Evolutionary conservation across 164 flowering plant genomes (phyloP), one percentile per base, ranked within the genome.

Genomic region (Echeveria elegans): DNA sequence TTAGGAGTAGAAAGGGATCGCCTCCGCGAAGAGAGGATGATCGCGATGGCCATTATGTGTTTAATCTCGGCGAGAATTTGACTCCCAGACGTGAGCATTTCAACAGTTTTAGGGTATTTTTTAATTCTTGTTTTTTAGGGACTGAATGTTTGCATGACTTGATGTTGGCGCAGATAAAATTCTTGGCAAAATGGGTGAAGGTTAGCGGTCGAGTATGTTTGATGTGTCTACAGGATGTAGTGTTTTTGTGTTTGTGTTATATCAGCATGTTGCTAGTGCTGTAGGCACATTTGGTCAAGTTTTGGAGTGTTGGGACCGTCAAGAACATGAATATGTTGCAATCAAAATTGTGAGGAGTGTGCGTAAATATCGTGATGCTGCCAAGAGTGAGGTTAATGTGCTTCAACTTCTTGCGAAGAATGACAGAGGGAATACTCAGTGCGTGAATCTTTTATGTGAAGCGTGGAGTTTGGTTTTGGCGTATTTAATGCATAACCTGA

Each of bases 251-350:
- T 74, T 77, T 79, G 70, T 77, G 66, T 74, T 77, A 72, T 77
- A 62, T 83, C 79, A 81, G 83, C 82, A 74, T 75, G 69, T 76
- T 85, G 83, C 83, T 83, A 72, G 79, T 88, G 70, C 79, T 88
- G 88, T 81, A 93, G 98, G 98, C 85, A 93, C 98, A 52, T 90
- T 90, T 82, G 94, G 96, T 58, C 94, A 86, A 47, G 96, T 93
- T 68, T 83, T 93, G 88, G 96, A 93, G 76, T 93, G 98, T 78
- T 89, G 90, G 96, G 98, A 93, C 70, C 86, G 88, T 47, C 73
- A 87, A 76, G 77, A 75, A 58, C 76, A 72, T 24, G 90, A 86
- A 28, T 70, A 68, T 72, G 97, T 93, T 64, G 96, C 97, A 12
- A 77, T 90, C 69, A 93, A 93, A 75, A 85, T 93, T 38, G 85